These are phyloP conservation scores for Rhodomyrtus tomentosa DNA, from an alignment of 345 rosid species.

Conservation along the genomic window DNA sequence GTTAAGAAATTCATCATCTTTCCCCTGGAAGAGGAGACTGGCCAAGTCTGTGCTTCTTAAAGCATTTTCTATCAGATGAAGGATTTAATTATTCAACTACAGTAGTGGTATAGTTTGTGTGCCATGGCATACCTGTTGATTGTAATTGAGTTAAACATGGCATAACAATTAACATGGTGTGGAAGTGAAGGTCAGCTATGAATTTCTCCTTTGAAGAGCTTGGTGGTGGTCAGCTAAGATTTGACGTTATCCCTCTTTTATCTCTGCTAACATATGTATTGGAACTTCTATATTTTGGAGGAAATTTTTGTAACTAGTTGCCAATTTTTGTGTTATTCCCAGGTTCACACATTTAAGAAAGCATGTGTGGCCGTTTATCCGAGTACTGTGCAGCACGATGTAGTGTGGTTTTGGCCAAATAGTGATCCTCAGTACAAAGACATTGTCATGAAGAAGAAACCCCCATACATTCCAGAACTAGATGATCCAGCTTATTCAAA, in stretches of 20 bases:
- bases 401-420: constrained; percentile 95
- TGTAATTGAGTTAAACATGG: not conserved
- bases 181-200: not conserved
- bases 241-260: not conserved
- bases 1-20: not conserved
- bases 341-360: constrained; percentile 67
- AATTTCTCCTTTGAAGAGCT: not conserved
- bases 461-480: constrained; percentile 62
- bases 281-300: not conserved
- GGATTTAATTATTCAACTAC: not conserved
- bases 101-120: not conserved
- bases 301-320: not conserved
- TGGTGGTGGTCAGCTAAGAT: not conserved
- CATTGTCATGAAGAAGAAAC: constrained; percentile 43
- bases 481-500: constrained; percentile 74
- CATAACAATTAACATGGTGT: not conserved
- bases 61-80: not conserved
- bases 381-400: constrained; percentile 57
- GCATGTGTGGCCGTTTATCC: constrained; percentile 78
- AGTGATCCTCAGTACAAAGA: constrained; percentile 61
- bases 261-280: not conserved
- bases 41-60: not conserved
- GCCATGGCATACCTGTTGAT: not conserved
- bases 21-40: not conserved
- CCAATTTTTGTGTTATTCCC: not conserved